Percentiles rank a stretch among this genome's conserved stretches.
phyloP scores from a whole-genome alignment of 2,329 filamentous ascomycete species.

The Talaromyces islandicus region DNA sequence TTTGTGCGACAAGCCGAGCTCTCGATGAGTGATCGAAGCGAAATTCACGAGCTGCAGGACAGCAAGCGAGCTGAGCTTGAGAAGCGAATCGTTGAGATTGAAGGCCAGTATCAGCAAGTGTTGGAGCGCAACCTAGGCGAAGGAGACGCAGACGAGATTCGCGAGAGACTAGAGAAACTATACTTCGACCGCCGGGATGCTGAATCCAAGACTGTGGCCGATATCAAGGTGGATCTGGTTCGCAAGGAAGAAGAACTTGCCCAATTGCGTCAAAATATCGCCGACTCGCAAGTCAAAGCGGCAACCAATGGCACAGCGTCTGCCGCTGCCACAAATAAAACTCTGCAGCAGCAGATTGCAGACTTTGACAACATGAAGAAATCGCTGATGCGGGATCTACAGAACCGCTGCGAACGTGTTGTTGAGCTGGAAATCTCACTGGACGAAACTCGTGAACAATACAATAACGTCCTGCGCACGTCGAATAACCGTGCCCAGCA shows the following conservation, averaged over 20 bases:
- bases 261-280: conserved; percentile 72
- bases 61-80: conserved; percentile 67
- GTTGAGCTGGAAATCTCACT: conserved; percentile 97
- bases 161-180: conserved; percentile 68
- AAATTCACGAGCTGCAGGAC: conserved; percentile 59
- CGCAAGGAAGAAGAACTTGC: conserved; percentile 77
- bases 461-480: conserved; percentile 94
- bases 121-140: conserved; percentile 73
- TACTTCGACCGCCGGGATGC: conserved; percentile 70
- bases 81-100: conserved; percentile 64
- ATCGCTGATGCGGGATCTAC: conserved; percentile 94
- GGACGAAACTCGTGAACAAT: conserved; percentile 96
- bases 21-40: conserved; percentile 66
- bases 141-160: conserved; percentile 76
- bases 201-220: conserved; percentile 66
- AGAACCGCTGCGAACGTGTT: conserved; percentile 96
- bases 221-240: conserved; percentile 68
- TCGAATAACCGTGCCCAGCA: conserved; percentile 98
- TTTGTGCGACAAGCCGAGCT: conserved; percentile 90
- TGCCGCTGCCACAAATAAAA: conserved; percentile 70
- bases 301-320: conserved; percentile 53
- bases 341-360: conserved; percentile 92
- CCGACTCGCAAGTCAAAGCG: conserved; percentile 55
- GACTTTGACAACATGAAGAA: conserved; percentile 99
- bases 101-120: conserved; percentile 78